Percentiles rank a stretch among this genome's conserved stretches.
phyloP scores from a whole-genome alignment of 495 filamentous ascomycete genomes.

The Saxophila tyrrhenica region DNA sequence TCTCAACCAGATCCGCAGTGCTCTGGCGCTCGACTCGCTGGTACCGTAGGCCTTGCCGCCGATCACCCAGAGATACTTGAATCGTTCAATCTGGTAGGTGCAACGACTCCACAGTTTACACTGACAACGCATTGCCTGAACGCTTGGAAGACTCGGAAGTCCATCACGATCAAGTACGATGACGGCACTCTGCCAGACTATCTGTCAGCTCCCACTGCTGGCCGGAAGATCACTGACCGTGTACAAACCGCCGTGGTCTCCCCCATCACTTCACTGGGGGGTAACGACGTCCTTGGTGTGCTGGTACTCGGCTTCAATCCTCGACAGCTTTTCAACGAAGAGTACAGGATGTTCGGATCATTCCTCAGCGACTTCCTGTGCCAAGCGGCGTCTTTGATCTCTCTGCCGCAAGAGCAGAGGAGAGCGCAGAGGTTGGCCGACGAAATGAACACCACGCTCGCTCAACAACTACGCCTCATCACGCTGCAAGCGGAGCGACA shows the following conservation, averaged over 20 bases:
- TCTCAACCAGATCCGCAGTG: slow-evolving; percentile 40
- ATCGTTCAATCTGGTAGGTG: neutral
- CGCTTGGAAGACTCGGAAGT: slow-evolving; percentile 45
- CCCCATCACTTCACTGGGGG: slow-evolving; percentile 55
- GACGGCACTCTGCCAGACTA: slow-evolving; percentile 44
- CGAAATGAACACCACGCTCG: slow-evolving; percentile 51
- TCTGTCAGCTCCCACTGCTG: slow-evolving; percentile 46
- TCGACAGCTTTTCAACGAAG: slow-evolving; percentile 51
- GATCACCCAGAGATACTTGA: neutral
- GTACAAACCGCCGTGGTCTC: slow-evolving; percentile 52
- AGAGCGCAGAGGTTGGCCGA: slow-evolving; percentile 54
- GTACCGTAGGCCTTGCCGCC: slow-evolving; percentile 46
- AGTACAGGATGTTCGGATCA: slow-evolving; percentile 55
- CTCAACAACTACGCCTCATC: slow-evolving; percentile 49
- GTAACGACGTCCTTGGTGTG: slow-evolving; percentile 50
- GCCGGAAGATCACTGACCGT: slow-evolving; percentile 49
- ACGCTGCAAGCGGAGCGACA: slow-evolving; percentile 56
- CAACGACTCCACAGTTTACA: neutral
- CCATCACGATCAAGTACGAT: slow-evolving; percentile 42
- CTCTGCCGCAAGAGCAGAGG: slow-evolving; percentile 63
- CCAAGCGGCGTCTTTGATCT: slow-evolving; percentile 56
- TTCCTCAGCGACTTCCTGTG: slow-evolving; percentile 53
- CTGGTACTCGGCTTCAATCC: slow-evolving; percentile 58
- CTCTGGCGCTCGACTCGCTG: slow-evolving; percentile 36
- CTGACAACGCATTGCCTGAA: slow-evolving; percentile 39